These are phyloP conservation scores for Trypanosoma theileri DNA, from an alignment of 208 protist genomes.

Conservation along the genomic window DNA sequence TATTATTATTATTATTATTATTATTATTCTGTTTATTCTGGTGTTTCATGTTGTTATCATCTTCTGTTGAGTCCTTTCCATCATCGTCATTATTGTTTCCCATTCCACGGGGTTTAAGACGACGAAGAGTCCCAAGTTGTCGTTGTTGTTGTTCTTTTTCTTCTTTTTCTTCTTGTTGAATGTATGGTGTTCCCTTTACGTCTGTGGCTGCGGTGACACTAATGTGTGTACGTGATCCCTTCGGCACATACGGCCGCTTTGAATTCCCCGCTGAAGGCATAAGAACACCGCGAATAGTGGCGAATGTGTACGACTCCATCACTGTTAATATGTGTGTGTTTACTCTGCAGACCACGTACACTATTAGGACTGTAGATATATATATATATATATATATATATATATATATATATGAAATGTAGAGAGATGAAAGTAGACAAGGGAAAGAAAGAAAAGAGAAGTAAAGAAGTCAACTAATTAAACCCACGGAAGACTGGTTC, in stretches of 20 bases:
- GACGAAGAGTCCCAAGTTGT: constrained; percentile 10
- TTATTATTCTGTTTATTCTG: too few relatives aligned
- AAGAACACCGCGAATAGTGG: constrained; percentile 9
- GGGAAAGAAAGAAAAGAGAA: constrained; percentile 14
- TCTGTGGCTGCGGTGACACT: constrained; percentile 25
- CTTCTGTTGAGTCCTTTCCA: constrained; percentile 26
- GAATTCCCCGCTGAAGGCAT: background rate
- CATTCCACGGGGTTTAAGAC: background rate
- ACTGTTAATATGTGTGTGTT: constrained; percentile 2
- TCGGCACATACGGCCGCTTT: constrained; percentile 44
- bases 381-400: too few relatives aligned
- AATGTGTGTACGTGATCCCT: constrained; percentile 48
- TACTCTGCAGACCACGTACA: background rate
- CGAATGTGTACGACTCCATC: constrained; percentile 1
- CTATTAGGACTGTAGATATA: background rate
- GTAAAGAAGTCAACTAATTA: background rate
- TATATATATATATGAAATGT: constrained; percentile 25
- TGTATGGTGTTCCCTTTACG: background rate
- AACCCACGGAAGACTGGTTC: too few relatives aligned
- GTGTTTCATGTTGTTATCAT: constrained; percentile 16
- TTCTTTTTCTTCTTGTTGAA: too few relatives aligned
- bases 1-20: background rate
- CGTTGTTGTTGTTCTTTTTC: background rate
- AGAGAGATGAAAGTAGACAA: constrained; percentile 6
- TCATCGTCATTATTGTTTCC: constrained; percentile 1